phyloP scores from a whole-genome alignment of 768 basidiomycete species.

The Cantharellus cinnabarinus region DNA sequence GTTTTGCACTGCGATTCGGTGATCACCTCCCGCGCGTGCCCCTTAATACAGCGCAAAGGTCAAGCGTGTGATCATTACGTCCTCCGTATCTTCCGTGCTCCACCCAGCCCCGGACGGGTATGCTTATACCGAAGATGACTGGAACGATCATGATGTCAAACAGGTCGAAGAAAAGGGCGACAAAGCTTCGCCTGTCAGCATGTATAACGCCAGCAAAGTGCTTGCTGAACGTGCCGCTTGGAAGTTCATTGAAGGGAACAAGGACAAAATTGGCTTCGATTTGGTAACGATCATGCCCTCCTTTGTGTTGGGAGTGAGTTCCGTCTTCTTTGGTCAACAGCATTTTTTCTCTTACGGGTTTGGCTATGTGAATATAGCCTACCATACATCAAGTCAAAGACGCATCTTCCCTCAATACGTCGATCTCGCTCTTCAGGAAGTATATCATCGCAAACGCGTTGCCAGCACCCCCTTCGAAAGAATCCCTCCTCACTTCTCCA shows the following conservation, averaged over 20 bases:
- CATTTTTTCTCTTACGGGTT: neutral
- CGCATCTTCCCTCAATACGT: neutral
- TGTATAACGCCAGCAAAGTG: conserved; percentile 14
- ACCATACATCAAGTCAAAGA: neutral
- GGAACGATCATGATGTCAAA: conserved; percentile 11
- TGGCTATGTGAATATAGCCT: neutral
- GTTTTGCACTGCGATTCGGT: neutral
- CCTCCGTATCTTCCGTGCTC: conserved; percentile 17
- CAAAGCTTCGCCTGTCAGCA: conserved; percentile 8
- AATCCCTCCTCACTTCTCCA: neutral
- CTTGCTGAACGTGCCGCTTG: conserved; percentile 17
- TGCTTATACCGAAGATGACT: conserved; percentile 13
- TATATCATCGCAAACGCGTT: neutral
- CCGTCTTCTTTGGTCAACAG: neutral
- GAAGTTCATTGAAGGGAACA: conserved; percentile 12
- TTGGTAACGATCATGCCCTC: conserved; percentile 8
- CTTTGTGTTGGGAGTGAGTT: conserved; percentile 1
- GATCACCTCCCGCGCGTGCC: neutral
- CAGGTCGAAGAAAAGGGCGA: conserved; percentile 11
- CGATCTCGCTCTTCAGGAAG: neutral
- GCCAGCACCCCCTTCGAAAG: neutral
- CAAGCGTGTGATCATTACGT: conserved; percentile 20
- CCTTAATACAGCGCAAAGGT: conserved; percentile 6
- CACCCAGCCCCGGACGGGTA: conserved; percentile 7
- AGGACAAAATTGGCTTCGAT: conserved; percentile 11